Evolutionary conservation across 768 basidiomycete genomes (phyloP).

Genomic region (Nidula microcarpa): DNA sequence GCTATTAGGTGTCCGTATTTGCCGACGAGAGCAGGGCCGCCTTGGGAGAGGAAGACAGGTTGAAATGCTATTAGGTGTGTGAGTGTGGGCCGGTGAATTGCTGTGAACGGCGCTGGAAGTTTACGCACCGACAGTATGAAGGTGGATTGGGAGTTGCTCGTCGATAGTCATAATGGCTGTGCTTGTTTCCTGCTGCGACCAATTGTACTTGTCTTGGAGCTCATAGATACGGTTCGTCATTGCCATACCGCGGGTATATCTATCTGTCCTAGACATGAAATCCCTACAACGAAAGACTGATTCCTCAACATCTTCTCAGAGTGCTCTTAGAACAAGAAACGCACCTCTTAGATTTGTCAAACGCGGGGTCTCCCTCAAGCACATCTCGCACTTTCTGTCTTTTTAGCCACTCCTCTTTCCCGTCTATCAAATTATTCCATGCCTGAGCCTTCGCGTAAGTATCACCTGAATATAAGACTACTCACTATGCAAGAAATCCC

Average conservation of each 20-base stretch:
- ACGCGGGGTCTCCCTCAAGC: conserved; percentile 51
- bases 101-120: not conserved
- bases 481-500: conserved; percentile 51
- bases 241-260: conserved; percentile 49
- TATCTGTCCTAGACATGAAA: conserved; percentile 56
- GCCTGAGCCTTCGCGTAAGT: not conserved
- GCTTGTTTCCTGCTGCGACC: conserved; percentile 45
- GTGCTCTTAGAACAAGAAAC: not conserved
- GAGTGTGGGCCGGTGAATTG: conserved; percentile 7
- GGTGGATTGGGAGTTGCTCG: conserved; percentile 46
- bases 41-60: conserved; percentile 66
- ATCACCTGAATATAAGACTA: not conserved
- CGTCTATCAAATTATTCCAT: conserved; percentile 30
- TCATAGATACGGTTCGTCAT: conserved; percentile 58
- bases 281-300: conserved; percentile 29
- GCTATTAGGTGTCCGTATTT: conserved; percentile 48
- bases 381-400: conserved; percentile 39
- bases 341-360: conserved; percentile 58
- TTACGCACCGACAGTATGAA: conserved; percentile 32
- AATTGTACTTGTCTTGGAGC: conserved; percentile 48
- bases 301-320: not conserved
- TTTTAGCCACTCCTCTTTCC: conserved; percentile 45
- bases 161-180: conserved; percentile 47
- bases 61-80: conserved; percentile 45
- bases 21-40: conserved; percentile 45